Conservation (phyloP, 2,329 filamentous ascomycete species). For the Colletotrichum aenigma region DNA sequence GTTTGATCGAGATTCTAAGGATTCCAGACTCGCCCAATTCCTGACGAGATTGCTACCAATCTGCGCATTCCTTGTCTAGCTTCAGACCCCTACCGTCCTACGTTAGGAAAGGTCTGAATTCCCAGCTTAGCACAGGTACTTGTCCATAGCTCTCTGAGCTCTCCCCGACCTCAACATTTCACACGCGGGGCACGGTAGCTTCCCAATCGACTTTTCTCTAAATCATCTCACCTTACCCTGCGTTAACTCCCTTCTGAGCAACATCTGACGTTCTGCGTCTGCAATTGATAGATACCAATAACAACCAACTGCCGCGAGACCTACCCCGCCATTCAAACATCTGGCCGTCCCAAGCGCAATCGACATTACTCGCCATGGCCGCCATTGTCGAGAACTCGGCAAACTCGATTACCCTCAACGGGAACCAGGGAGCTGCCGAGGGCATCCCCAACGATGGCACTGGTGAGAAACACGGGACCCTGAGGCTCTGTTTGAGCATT, state of each 20-base stretch:
- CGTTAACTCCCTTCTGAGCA: background rate
- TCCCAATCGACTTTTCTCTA: background rate
- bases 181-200: background rate
- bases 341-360: background rate
- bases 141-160: conserved; percentile 2
- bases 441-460: conserved; percentile 72
- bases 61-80: conserved; percentile 19
- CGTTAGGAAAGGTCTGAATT: conserved; percentile 16
- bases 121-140: conserved; percentile 6
- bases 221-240: background rate
- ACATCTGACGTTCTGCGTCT: conserved; percentile 6
- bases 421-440: conserved; percentile 43
- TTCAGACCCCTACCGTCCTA: conserved; percentile 16
- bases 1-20: background rate
- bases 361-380: conserved; percentile 1
- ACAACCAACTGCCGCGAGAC: background rate
- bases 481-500: background rate
- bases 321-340: background rate
- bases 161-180: conserved; percentile 17
- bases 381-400: conserved; percentile 40
- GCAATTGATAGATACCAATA: background rate
- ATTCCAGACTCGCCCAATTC: conserved; percentile 2
- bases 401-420: conserved; percentile 45
- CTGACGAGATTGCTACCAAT: conserved; percentile 17
- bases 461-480: conserved; percentile 51